Base-by-base conservation (phyloP, 805 yeast genomes). In the Monosporozyma servazzii region DNA sequence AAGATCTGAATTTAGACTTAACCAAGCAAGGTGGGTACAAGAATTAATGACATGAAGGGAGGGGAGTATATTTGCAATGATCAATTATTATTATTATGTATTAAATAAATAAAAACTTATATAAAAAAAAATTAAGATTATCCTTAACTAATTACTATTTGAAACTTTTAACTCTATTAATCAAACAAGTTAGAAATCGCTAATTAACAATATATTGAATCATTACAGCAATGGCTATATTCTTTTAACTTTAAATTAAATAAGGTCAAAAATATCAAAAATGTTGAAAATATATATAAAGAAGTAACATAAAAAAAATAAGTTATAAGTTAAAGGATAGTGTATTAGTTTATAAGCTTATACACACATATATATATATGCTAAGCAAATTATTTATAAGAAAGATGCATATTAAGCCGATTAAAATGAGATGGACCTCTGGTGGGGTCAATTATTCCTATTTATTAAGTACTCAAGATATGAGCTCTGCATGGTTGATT, bases 341-440 rank as follows among this genome's bases (percentile, higher is more conserved):
- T 13, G 18, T 25, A 25, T 7, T 25, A 25, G 5, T 5, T 25
- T 5, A 25, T 5, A 25, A 25, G 27, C n/a, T n/a, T n/a, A n/a
- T n/a, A n/a, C 27, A 25, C 5, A 25, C 7, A 25, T 25, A 30
- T 30, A 30, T 30, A 30, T 41, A 23, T 21, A 48, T 48, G 50
- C 41, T 48, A 23, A 45, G 37, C 29, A 45, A 43, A 37, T 21
- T 25, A 23, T 7, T 36, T 36, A 45, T 54, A 5, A 58, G 87
- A 59, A 77, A 68, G 46, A 93, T 93, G 99, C 93, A 87, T 59
- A 77, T 93, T 52, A 76, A 80, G 58, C 70, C 84, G 30, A 79
- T 93, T 58, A 90, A 91, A 50, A 90, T 90, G 96, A 80, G 96
- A 68, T 91, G 98, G 97, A 88, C 91, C 50, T 65, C 80, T 25